phyloP scores from a whole-genome alignment of 192 early-diverging fungal genomes.

The Mortierella claussenii region DNA sequence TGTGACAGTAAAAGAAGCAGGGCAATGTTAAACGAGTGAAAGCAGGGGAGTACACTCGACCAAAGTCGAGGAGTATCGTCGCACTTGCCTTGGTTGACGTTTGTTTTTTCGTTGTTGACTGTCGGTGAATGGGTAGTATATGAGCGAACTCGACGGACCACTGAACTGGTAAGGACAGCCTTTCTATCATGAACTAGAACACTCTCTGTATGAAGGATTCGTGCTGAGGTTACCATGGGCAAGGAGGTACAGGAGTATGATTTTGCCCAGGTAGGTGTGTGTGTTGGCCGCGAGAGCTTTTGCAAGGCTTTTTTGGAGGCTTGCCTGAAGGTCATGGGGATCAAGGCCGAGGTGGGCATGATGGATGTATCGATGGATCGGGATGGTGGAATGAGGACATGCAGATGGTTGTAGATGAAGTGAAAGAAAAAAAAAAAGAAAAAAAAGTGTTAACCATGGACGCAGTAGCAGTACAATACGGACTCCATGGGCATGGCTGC shows the following conservation, averaged over 20 bases:
- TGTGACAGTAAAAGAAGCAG: no score
- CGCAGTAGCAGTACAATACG: background rate
- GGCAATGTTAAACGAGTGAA: no score
- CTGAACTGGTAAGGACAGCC: background rate
- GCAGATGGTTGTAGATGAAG: background rate
- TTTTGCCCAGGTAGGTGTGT: background rate
- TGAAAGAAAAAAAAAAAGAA: slow-evolving; percentile 1
- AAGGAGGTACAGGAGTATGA: background rate
- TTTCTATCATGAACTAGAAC: background rate
- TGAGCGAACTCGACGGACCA: slow-evolving; percentile 9
- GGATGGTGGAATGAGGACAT: background rate
- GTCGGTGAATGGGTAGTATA: slow-evolving; percentile 16
- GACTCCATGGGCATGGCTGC: no score
- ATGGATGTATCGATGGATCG: background rate
- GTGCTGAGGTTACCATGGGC: background rate
- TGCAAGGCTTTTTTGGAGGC: background rate
- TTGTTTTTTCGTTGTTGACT: slow-evolving; percentile 34
- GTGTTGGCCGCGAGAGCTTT: background rate
- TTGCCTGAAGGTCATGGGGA: slow-evolving; percentile 12
- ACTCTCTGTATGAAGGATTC: background rate
- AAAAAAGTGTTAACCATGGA: background rate
- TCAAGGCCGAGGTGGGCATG: slow-evolving; percentile 16
- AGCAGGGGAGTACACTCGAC: background rate
- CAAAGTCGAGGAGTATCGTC: background rate
- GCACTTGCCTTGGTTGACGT: slow-evolving; percentile 32